Base-by-base conservation (phyloP, 1,284 basidiomycete genomes). In the Entoloma clypeatum region DNA sequence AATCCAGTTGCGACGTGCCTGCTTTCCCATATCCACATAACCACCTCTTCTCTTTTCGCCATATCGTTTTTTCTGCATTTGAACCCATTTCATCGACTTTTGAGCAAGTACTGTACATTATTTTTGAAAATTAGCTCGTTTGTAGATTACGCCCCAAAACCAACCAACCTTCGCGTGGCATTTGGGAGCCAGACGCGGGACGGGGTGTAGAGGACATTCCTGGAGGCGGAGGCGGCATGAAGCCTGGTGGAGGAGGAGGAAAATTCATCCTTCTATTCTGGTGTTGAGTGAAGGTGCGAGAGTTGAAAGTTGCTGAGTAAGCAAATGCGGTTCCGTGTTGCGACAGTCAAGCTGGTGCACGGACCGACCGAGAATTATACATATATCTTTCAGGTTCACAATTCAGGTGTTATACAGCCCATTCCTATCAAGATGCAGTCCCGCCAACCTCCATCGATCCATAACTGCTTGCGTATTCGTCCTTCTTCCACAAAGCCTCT, bases 21-120 rank as follows among this genome's bases (percentile, higher is more conserved):
- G 91, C 67, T 95, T 95, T 39, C 91, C 92, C 75, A 92, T 89
- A 62, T 95, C 92, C 51, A 94, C 81, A 57, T 84, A 90, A 19
- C 87, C 91, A 26, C 87, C 88, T 61, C 85, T 92, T 48, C 86
- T 73, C 66, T 92, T 89, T 66, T 92, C 87, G 36, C 88, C 89
- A 54, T 91, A 95, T 49, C 92, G 77, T 62, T 86, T 90, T 67
- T 77, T 85, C 71, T 95, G 92, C 79, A 92, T 89, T 57, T 92
- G 87, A 46, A 87, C 74, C 92, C 92, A 96, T 71, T 95, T 95
- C 68, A 88, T 82, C 32, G 89, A 82, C 68, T 95, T 95, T 61
- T 86, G 79, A 18, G 82, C 80, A 45, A 95, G 52, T 37, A 67
- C 72, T 69, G 47, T 25, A 41, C 25, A 13, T 28, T 13, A n/a